A percentile compares a stretch with the other conserved stretches of the same genome.
Conservation (phyloP, 1,139 yeast species). For the Taphrina betulina region DNA sequence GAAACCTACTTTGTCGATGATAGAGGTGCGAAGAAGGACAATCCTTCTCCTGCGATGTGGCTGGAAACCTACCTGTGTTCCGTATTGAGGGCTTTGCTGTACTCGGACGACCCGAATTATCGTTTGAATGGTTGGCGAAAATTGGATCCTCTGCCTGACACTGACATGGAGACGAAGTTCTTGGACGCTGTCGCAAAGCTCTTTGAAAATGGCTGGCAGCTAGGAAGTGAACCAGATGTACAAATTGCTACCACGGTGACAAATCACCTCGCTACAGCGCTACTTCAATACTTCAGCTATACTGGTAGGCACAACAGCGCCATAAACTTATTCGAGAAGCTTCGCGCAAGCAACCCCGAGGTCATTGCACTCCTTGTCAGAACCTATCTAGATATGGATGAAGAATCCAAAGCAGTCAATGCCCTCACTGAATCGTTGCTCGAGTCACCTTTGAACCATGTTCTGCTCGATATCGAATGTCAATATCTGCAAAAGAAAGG, state of each 20-base stretch:
- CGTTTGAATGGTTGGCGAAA: constrained; percentile 61
- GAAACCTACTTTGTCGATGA: constrained; percentile 68
- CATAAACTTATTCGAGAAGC: constrained; percentile 51
- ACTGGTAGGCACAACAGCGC: constrained; percentile 67
- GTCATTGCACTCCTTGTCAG: constrained; percentile 62
- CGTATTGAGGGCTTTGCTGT: constrained; percentile 67
- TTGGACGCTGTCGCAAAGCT: constrained; percentile 61
- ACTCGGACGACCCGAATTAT: constrained; percentile 65
- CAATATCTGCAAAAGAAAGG: constrained; percentile 66
- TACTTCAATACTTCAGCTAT: constrained; percentile 61
- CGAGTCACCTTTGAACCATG: constrained; percentile 62
- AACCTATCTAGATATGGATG: constrained; percentile 57
- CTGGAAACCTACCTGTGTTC: constrained; percentile 75
- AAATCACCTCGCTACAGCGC: constrained; percentile 75
- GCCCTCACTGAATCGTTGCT: constrained; percentile 61
- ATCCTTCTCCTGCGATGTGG: constrained; percentile 54
- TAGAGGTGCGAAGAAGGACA: constrained; percentile 50
- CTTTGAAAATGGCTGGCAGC: constrained; percentile 54
- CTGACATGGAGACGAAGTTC: constrained; percentile 53
- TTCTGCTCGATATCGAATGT: constrained; percentile 60
- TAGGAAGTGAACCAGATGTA: constrained; percentile 62
- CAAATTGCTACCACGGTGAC: constrained; percentile 68
- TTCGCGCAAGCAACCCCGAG: constrained; percentile 51
- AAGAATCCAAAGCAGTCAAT: constrained; percentile 75
- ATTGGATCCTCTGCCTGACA: constrained; percentile 54